Percentiles rank a stretch among this genome's conserved stretches.
phyloP scores from a whole-genome alignment of 768 basidiomycete species.

The Tephrocybe rancida region DNA sequence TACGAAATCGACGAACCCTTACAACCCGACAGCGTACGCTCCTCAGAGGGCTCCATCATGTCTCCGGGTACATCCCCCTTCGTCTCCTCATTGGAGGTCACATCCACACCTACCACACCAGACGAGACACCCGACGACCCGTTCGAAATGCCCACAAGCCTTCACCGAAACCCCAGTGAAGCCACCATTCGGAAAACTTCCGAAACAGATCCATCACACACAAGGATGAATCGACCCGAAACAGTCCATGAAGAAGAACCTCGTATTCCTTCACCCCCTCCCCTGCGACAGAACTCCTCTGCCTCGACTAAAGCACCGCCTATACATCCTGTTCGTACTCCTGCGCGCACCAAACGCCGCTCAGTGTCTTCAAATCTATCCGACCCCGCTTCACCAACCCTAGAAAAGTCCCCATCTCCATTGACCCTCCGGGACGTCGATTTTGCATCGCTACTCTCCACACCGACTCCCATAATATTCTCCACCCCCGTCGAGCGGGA shows the following conservation, averaged over 20 bases:
- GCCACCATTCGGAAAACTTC: conserved; percentile 57
- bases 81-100: conserved; percentile 36
- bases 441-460: conserved; percentile 62
- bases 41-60: conserved; percentile 57
- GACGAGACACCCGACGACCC: conserved; percentile 50
- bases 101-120: conserved; percentile 60
- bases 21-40: conserved; percentile 34
- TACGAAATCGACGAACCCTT: conserved; percentile 35
- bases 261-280: conserved; percentile 26
- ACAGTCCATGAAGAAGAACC: conserved; percentile 57
- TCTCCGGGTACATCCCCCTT: conserved; percentile 56
- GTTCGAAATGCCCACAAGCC: conserved; percentile 35
- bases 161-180: conserved; percentile 59
- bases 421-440: conserved; percentile 49
- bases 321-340: conserved; percentile 76
- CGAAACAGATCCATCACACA: conserved; percentile 38
- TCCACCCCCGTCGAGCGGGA: conserved; percentile 81
- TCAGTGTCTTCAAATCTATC: conserved; percentile 90
- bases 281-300: conserved; percentile 29
- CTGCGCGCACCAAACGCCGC: conserved; percentile 92
- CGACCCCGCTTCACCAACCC: conserved; percentile 53
- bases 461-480: conserved; percentile 82
- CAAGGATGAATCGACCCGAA: conserved; percentile 40
- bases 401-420: conserved; percentile 44
- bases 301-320: conserved; percentile 50